These are phyloP conservation scores for Dalbergia cultrata DNA, from an alignment of 306 rosid genomes.

Conservation along the genomic window DNA sequence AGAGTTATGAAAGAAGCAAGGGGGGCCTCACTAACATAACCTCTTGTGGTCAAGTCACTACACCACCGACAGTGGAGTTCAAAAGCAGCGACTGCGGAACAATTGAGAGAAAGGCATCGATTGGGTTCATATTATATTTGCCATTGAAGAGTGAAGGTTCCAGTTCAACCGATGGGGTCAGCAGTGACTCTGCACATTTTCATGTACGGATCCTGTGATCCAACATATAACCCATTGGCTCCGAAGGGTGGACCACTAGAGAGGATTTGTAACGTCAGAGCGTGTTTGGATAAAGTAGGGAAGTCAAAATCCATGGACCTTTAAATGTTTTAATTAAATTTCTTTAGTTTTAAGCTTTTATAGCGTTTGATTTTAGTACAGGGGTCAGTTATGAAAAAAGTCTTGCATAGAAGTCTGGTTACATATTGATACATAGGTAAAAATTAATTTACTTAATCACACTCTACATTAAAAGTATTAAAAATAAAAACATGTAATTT, in stretches of 20 bases:
- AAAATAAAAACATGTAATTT: too few species aligned
- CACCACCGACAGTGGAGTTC: conserved; percentile 46
- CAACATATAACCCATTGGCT: background rate
- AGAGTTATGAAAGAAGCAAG: background rate
- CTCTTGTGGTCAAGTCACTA: background rate
- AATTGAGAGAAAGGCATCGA: background rate
- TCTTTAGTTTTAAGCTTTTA: too few species aligned
- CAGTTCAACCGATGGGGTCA: conserved; percentile 30
- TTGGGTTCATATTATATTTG: background rate
- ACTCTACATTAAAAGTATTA: too few species aligned
- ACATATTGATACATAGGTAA: too few species aligned
- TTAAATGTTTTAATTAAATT: too few species aligned
- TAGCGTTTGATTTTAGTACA: too few species aligned
- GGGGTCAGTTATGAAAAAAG: too few species aligned
- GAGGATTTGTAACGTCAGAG: background rate
- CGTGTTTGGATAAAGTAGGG: too few species aligned
- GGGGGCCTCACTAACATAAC: background rate
- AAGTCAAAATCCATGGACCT: too few species aligned
- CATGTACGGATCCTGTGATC: conserved; percentile 6
- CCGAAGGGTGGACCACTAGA: background rate
- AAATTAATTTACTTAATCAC: too few species aligned
- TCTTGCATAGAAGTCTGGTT: too few species aligned
- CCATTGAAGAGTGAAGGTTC: conserved; percentile 20
- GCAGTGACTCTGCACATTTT: background rate
- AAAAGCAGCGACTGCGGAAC: conserved; percentile 5